Conservation (phyloP, 306 rosid species). For the Mimosa bimucronata region DNA sequence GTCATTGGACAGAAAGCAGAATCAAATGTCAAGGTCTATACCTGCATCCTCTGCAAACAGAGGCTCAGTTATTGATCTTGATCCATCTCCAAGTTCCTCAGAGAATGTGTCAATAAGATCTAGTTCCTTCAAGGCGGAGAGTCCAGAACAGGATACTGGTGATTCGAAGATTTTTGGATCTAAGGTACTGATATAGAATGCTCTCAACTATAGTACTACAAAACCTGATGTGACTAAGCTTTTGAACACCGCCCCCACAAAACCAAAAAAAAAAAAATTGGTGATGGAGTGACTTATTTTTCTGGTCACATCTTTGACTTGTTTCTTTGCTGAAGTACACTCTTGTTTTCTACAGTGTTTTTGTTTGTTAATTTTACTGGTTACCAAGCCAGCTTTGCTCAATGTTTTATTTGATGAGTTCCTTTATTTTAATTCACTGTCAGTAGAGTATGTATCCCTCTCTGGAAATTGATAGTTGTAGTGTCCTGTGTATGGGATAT, state of each 20-base stretch:
- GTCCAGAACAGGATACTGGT: conserved; percentile 68
- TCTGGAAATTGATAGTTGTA: background rate
- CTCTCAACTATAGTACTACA: background rate
- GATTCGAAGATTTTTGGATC: conserved; percentile 68
- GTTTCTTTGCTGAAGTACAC: background rate
- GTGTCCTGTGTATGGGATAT: background rate
- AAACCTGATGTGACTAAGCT: conserved; percentile 20
- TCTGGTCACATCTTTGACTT: background rate
- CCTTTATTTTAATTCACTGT: background rate
- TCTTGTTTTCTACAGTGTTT: conserved; percentile 27
- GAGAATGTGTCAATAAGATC: conserved; percentile 54
- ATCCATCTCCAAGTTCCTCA: conserved; percentile 86
- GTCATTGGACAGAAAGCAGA: conserved; percentile 92
- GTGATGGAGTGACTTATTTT: background rate
- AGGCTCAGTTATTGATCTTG: conserved; percentile 82
- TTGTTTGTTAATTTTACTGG: conserved; percentile 1
- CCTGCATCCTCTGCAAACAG: conserved; percentile 69
- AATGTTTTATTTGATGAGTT: background rate
- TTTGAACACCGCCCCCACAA: background rate
- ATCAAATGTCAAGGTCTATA: conserved; percentile 57
- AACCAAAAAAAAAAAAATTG: too few species aligned
- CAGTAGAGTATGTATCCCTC: background rate
- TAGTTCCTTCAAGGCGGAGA: conserved; percentile 58
- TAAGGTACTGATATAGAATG: conserved; percentile 56
- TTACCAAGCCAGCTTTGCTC: background rate